Base-by-base conservation (phyloP, 1,284 basidiomycete species). In the Golubevia sp. region DNA sequence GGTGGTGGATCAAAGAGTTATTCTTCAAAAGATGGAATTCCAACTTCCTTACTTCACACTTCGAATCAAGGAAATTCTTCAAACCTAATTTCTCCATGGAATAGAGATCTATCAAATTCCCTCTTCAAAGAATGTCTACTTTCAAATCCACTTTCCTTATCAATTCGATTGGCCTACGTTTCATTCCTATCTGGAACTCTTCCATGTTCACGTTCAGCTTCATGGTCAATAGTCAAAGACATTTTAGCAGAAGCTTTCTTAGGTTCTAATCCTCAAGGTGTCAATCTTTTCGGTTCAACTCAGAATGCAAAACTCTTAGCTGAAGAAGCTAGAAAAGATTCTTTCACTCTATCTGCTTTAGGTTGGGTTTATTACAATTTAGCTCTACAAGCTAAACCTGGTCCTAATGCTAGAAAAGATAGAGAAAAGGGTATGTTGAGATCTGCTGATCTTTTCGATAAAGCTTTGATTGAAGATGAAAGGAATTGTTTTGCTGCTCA, bases 321-420 rank as follows among this genome's bases (percentile, higher is more conserved):
- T 1, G 77, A 79, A 5, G 62, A 67, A 49, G 79, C 73, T 11
- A 67, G 76, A 20, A 71, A 74, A 49, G 80, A 83, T 48, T 56
- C 79, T 1, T 77, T 70, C 50, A 73, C 69, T 52, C 73, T 83
- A 25, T 62, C 73, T 38, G 62, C 68, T 38, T 71, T 81, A 50
- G 80, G 79, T 26, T 83, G 79, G 79, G 64, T 79, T 1, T 83
- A 81, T 67, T 83, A 83, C 61, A 73, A 83, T 58, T 67, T 81
- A 4, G 77, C 70, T 5, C 61, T 76, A 13, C 73, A 75, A 58
- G n/a, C 69, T 20, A 48, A 30, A 2, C 44, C 71, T 2, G 79
- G 76, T 0, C 62, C 77, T 5, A 64, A 64, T 3, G 64, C 68
- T 48, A 71, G 70, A 25, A 73, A 71, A 20, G 77, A 79, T 27